These are phyloP conservation scores for Amanita inopinata DNA, from an alignment of 768 basidiomycete genomes.

Conservation along the genomic window DNA sequence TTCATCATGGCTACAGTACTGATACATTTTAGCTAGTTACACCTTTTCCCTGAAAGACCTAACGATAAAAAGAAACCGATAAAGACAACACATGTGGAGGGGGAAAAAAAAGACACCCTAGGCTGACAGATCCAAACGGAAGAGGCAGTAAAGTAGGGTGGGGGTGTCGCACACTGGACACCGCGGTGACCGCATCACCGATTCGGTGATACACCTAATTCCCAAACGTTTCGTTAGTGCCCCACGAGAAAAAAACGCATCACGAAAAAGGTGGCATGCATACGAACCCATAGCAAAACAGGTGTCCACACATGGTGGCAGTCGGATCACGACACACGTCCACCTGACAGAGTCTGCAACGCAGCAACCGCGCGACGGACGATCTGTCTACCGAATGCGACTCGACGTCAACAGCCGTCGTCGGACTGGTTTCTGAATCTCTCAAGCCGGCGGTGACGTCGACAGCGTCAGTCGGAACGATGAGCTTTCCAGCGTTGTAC, in stretches of 20 bases:
- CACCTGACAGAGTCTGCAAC: slow-evolving; percentile 40
- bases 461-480: too few species aligned
- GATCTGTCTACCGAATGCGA: slow-evolving; percentile 2
- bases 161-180: slow-evolving; percentile 46
- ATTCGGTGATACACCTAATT: slow-evolving; percentile 43
- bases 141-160: slow-evolving; percentile 44
- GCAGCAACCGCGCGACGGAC: slow-evolving; percentile 17
- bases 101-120: background rate
- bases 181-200: slow-evolving; percentile 31
- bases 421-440: background rate
- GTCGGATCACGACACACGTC: slow-evolving; percentile 44
- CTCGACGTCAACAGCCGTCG: background rate
- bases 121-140: slow-evolving; percentile 36
- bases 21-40: too few species aligned
- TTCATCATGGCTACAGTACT: too few species aligned
- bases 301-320: slow-evolving; percentile 53
- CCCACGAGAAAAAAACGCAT: background rate
- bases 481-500: too few species aligned
- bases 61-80: too few species aligned
- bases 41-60: too few species aligned
- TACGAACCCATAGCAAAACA: slow-evolving; percentile 48
- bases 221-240: slow-evolving; percentile 1
- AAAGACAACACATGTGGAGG: too few species aligned
- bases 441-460: too few species aligned
- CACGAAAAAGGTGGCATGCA: slow-evolving; percentile 5